Conservation (phyloP, 2,329 filamentous ascomycete species). For the Hypocrella siamensis region DNA sequence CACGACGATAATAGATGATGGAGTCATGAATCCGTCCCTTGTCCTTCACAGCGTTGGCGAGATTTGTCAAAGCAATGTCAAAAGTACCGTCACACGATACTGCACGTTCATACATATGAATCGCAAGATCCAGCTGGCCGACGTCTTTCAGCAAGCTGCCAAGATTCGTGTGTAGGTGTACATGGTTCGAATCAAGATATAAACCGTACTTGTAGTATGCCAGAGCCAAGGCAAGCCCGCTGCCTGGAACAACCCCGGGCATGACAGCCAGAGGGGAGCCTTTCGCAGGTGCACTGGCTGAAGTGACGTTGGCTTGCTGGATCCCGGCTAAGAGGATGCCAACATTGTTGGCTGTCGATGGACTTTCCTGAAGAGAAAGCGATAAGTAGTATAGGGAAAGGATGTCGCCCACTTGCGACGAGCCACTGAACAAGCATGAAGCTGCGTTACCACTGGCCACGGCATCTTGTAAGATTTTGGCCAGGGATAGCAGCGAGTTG, state of each 20-base stretch:
- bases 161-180: conserved; percentile 91
- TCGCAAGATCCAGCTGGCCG: conserved; percentile 78
- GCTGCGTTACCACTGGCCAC: conserved; percentile 59
- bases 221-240: conserved; percentile 73
- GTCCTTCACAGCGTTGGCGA: conserved; percentile 96
- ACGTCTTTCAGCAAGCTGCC: conserved; percentile 94
- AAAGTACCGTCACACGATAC: conserved; percentile 88
- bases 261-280: conserved; percentile 27
- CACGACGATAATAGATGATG: conserved; percentile 79
- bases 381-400: conserved; percentile 91
- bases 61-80: conserved; percentile 89
- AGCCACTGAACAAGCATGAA: conserved; percentile 39
- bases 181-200: conserved; percentile 71
- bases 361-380: conserved; percentile 83
- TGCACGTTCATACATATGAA: conserved; percentile 93
- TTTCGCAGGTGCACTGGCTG: conserved; percentile 4
- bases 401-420: conserved; percentile 77
- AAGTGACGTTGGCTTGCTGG: conserved; percentile 43
- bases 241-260: conserved; percentile 71
- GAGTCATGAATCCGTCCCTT: conserved; percentile 85
- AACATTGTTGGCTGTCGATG: conserved; percentile 95
- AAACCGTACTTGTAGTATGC: conserved; percentile 94
- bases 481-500: conserved; percentile 84
- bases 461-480: conserved; percentile 94
- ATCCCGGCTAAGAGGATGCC: conserved; percentile 93